These are phyloP conservation scores for Cryphonectria parasitica DNA, from an alignment of 2,329 filamentous ascomycete genomes.

Conservation along the genomic window DNA sequence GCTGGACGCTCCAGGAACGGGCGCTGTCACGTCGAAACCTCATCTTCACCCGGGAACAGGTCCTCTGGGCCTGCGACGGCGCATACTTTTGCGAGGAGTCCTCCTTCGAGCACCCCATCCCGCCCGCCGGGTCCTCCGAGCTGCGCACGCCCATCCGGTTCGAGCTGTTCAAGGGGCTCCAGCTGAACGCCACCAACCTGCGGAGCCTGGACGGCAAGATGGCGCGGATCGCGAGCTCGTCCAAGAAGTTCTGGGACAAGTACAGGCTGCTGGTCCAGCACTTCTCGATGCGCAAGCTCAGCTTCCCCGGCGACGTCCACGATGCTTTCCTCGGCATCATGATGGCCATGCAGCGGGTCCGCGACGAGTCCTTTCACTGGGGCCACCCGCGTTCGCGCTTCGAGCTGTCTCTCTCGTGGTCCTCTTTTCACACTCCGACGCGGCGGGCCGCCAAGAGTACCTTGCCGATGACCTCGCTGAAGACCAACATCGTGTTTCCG, in stretches of 20 bases:
- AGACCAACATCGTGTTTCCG: conserved; percentile 3
- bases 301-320: conserved; percentile 9
- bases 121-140: neutral
- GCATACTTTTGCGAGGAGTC: conserved; percentile 11
- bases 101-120: neutral
- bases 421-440: neutral
- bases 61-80: conserved; percentile 19
- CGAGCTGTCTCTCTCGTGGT: conserved; percentile 4
- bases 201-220: conserved; percentile 9
- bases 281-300: conserved; percentile 9
- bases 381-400: conserved; percentile 13
- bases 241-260: conserved; percentile 6
- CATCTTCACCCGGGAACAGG: conserved; percentile 11
- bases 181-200: neutral
- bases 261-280: neutral
- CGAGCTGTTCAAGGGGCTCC: conserved; percentile 1
- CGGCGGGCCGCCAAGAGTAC: neutral
- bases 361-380: conserved; percentile 12
- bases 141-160: conserved; percentile 1
- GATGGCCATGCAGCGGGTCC: neutral
- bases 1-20: conserved; percentile 20
- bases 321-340: conserved; percentile 10
- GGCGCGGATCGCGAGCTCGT: neutral
- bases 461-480: neutral
- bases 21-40: conserved; percentile 12